Evolutionary conservation across 352 stramenopile species (phyloP).

Genomic region (Phytophthora pisi): DNA sequence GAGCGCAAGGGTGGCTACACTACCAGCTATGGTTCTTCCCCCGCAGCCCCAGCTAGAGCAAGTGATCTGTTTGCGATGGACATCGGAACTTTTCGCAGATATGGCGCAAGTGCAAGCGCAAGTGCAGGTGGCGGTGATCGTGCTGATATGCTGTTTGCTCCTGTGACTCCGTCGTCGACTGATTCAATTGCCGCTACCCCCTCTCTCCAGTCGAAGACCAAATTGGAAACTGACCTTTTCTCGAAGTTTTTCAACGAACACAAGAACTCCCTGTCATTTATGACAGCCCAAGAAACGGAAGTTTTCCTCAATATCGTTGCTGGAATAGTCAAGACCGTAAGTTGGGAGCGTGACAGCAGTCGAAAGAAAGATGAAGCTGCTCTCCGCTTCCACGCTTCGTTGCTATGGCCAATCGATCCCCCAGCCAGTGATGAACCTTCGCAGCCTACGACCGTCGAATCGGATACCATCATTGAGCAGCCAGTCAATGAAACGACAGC

Average conservation of each 20-base stretch:
- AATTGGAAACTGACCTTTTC: constrained; percentile 50
- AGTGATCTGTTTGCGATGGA: constrained; percentile 81
- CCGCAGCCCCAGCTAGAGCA: constrained; percentile 49
- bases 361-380: constrained; percentile 72
- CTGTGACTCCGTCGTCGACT: constrained; percentile 17
- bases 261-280: constrained; percentile 58
- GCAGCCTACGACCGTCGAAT: background rate
- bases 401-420: constrained; percentile 62
- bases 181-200: background rate
- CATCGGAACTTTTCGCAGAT: constrained; percentile 43
- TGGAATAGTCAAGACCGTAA: constrained; percentile 56
- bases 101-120: constrained; percentile 12
- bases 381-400: constrained; percentile 72
- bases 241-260: constrained; percentile 64
- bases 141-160: constrained; percentile 67
- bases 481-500: constrained; percentile 4
- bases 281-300: constrained; percentile 38
- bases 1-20: constrained; percentile 4
- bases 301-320: constrained; percentile 62
- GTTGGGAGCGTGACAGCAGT: constrained; percentile 63
- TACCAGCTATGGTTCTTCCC: constrained; percentile 8
- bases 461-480: constrained; percentile 5
- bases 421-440: background rate
- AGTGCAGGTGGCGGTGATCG: constrained; percentile 36
- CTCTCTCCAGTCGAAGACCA: constrained; percentile 23